Conservation (phyloP, 306 rosid genomes). For the Ormosia emarginata region DNA sequence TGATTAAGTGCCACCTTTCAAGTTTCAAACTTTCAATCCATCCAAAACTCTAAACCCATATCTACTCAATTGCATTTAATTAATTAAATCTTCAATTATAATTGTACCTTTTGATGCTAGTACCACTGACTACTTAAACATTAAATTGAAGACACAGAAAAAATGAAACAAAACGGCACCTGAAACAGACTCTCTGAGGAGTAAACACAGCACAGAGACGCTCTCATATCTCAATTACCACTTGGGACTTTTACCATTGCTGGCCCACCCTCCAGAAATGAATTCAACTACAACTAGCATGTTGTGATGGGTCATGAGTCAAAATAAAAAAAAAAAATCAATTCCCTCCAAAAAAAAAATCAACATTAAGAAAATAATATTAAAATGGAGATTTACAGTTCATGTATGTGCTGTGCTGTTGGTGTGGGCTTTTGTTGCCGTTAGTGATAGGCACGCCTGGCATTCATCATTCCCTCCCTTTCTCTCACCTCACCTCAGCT, state of each 20-base stretch:
- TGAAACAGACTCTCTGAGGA: background rate
- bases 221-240: too few relatives aligned
- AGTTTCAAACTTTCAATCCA: too few relatives aligned
- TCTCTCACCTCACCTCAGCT: constrained; percentile 36
- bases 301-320: background rate
- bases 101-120: too few relatives aligned
- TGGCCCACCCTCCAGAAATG: background rate
- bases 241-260: background rate
- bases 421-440: constrained; percentile 60
- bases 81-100: too few relatives aligned
- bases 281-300: background rate
- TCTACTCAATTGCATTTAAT: too few relatives aligned
- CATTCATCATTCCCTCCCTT: constrained; percentile 87
- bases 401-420: constrained; percentile 49
- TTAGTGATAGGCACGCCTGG: constrained; percentile 99
- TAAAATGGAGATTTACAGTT: constrained; percentile 50
- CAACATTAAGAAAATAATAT: background rate
- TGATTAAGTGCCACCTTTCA: too few relatives aligned
- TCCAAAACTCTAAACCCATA: too few relatives aligned
- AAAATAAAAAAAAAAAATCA: too few relatives aligned
- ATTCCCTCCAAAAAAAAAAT: background rate
- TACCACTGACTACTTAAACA: too few relatives aligned
- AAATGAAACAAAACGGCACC: background rate
- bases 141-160: too few relatives aligned
- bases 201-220: too few relatives aligned